A percentile compares a stretch with the other conserved stretches of the same genome.
Evolutionary conservation across 2,329 filamentous ascomycete genomes (phyloP).

Genomic region (Bipolaris zeicola): DNA sequence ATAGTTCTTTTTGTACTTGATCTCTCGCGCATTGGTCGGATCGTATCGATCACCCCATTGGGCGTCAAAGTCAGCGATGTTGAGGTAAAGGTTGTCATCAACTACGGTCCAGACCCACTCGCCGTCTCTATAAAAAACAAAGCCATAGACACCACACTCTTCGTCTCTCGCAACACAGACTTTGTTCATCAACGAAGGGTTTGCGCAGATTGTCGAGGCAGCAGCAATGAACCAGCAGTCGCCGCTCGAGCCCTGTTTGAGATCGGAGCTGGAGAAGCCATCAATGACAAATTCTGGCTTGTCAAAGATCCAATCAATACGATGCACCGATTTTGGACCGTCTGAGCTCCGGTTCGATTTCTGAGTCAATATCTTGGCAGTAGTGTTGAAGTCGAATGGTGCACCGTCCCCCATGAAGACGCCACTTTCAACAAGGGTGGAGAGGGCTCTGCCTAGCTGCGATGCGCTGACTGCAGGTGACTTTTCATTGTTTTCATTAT

Average conservation of each 20-base stretch:
- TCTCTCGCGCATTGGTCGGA: constrained; percentile 63
- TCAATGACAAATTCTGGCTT: constrained; percentile 76
- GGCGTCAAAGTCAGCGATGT: constrained; percentile 75
- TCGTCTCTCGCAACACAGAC: constrained; percentile 76
- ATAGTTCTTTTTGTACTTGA: constrained; percentile 66
- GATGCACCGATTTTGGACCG: constrained; percentile 35
- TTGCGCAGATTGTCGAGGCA: constrained; percentile 75
- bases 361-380: constrained; percentile 64
- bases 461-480: constrained; percentile 16
- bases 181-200: constrained; percentile 70
- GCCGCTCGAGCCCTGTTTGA: constrained; percentile 76
- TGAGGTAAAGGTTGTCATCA: constrained; percentile 86
- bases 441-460: constrained; percentile 29
- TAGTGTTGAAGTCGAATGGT: constrained; percentile 47
- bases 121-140: constrained; percentile 72
- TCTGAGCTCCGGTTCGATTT: constrained; percentile 24
- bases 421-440: constrained; percentile 31
- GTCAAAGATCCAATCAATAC: constrained; percentile 74
- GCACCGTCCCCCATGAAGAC: constrained; percentile 27
- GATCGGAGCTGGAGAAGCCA: constrained; percentile 75
- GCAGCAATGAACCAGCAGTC: constrained; percentile 89
- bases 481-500: constrained; percentile 58
- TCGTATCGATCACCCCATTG: constrained; percentile 71
- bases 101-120: constrained; percentile 86
- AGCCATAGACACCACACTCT: constrained; percentile 80